Conservation (phyloP, 2,329 filamentous ascomycete species). For the Aspergillus sp. region DNA sequence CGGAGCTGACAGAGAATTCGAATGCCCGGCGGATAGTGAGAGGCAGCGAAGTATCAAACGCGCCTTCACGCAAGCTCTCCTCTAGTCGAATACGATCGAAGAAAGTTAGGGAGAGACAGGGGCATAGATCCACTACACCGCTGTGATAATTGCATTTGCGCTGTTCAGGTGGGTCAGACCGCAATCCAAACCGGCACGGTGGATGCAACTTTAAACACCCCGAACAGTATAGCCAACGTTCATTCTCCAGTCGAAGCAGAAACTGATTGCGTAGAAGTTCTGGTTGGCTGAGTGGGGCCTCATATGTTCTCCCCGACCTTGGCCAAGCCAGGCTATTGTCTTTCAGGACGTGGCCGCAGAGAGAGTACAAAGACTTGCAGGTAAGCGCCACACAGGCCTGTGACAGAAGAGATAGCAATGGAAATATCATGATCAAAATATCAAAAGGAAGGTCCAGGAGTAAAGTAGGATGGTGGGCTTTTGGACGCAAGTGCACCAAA, state of each 20-base stretch:
- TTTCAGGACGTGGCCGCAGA: not conserved
- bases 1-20: not conserved
- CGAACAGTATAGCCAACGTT: not conserved
- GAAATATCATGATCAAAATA: not conserved
- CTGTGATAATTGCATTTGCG: not conserved
- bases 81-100: not conserved
- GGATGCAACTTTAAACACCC: constrained; percentile 1
- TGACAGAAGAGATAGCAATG: not conserved
- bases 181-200: not conserved
- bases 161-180: not conserved
- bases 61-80: not conserved
- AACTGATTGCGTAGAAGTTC: not conserved
- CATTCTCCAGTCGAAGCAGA: not conserved
- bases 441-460: not conserved
- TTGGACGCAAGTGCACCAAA: not conserved
- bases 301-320: not conserved
- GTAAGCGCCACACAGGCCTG: not conserved
- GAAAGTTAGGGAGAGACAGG: not conserved
- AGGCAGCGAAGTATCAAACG: not conserved
- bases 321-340: not conserved
- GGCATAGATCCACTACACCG: not conserved
- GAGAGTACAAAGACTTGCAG: not conserved
- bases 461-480: not conserved
- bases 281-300: not conserved
- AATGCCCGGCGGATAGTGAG: not conserved